Percentiles rank a stretch among this genome's conserved stretches.
Evolutionary conservation across 2,329 filamentous ascomycete species (phyloP).

Genomic region (Xylariaceae sp.): DNA sequence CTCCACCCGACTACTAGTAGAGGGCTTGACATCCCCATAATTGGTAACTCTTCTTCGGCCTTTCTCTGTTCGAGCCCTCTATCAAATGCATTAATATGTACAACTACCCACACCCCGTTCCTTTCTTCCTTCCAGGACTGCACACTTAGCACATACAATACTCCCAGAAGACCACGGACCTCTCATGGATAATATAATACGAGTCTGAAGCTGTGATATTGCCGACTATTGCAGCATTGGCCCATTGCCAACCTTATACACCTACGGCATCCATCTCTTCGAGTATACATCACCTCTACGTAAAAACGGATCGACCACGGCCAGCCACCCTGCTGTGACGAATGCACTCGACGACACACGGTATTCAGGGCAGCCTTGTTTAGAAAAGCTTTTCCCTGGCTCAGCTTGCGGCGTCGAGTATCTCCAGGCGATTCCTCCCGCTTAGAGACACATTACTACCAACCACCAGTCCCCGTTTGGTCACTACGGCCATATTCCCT

Average conservation of each 20-base stretch:
- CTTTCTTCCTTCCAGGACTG: conserved; percentile 16
- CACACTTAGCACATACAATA: conserved; percentile 17
- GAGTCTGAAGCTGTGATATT: conserved; percentile 17
- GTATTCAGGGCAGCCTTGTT: background rate
- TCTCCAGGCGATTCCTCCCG: background rate
- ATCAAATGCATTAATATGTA: conserved; percentile 32
- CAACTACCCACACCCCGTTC: conserved; percentile 28
- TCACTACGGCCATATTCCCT: conserved; percentile 22
- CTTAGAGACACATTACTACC: background rate
- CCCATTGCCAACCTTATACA: conserved; percentile 18
- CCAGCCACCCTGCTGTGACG: background rate
- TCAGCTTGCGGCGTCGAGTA: conserved; percentile 19
- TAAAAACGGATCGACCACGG: conserved; percentile 1
- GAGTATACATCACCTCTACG: conserved; percentile 18
- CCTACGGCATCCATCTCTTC: conserved; percentile 6
- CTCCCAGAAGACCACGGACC: conserved; percentile 22
- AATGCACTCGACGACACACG: conserved; percentile 1
- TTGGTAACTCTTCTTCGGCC: conserved; percentile 17
- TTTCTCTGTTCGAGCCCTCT: conserved; percentile 21
- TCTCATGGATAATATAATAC: conserved; percentile 16
- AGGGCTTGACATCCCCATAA: conserved; percentile 16
- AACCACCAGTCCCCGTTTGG: conserved; percentile 7
- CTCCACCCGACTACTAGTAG: conserved; percentile 21
- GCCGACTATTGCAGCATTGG: conserved; percentile 20
- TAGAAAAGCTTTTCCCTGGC: background rate